Base-by-base conservation (phyloP, 2,329 filamentous ascomycete genomes). In the Fusarium sp. region DNA sequence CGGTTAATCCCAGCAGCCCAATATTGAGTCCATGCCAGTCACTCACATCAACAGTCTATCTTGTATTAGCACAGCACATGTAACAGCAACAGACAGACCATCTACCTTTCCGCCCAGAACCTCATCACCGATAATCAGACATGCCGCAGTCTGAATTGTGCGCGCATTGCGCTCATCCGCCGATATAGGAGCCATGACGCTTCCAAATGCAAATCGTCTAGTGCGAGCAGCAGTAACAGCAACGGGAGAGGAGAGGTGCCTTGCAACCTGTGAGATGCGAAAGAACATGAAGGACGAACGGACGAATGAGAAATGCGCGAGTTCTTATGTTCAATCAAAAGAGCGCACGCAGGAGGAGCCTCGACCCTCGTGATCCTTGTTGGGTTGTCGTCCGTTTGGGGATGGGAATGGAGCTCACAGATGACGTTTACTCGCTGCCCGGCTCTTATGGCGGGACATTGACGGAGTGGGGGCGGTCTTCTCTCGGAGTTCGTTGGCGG, bases 41-140 rank as follows among this genome's bases (percentile, higher is more conserved):
- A 80, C 83, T 80, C 76, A 85, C 84, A 79, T 84, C 84, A 59
- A 84, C 82, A 56, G 81, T 82, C 81, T 84, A 60, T 31, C 35
- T 31, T 31, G 54, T 13, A 22, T 31, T 54, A 62, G 72, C 40
- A 73, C 14, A 70, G 45, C 42, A 34, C 29, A 6, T 22, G 9
- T 9, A 34, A 29, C 40, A 20, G 20, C 16, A 67, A 63, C 61
- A 47, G 38, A 18, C 47, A 9, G 20, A 29, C 18, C 22, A 37
- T 57, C 73, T 82, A 94, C 95, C 92, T 98, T 98, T 78, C 96
- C 96, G 24, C 95, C 95, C 5, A 98, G 87, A 6, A 98, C 95
- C 83, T 98, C 96, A 84, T 98, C 96, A n/a, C 96, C 96, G 78
- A 99, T 98, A 69, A 99, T 95, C 73, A 98, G 85, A 82, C 94